These are phyloP conservation scores for Acanthamoeba divionensis DNA, from an alignment of 208 protist genomes.

Conservation along the genomic window DNA sequence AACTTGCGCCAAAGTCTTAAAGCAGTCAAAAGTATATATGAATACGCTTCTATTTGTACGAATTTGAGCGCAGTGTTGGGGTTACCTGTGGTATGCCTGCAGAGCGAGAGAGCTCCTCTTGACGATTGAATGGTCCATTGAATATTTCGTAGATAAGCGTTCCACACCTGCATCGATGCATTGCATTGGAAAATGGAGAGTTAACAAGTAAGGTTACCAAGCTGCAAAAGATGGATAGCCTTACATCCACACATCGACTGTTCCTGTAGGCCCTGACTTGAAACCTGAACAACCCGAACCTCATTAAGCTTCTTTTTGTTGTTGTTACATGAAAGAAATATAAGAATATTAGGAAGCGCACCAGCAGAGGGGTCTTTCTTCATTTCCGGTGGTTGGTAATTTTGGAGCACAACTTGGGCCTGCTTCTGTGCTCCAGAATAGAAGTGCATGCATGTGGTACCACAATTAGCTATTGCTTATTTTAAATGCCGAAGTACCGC, in stretches of 20 bases:
- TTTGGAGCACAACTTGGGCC: slow-evolving; percentile 23
- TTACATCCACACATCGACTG: slow-evolving; percentile 61
- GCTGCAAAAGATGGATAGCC: too few species aligned
- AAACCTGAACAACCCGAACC: too few species aligned
- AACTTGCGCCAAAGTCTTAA: background rate
- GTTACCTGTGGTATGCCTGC: background rate
- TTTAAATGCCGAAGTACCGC: too few species aligned
- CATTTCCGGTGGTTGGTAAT: slow-evolving; percentile 61
- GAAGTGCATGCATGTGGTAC: too few species aligned
- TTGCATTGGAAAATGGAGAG: slow-evolving; percentile 47
- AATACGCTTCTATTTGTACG: background rate
- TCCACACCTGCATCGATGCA: slow-evolving; percentile 31
- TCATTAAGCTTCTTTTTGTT: too few species aligned
- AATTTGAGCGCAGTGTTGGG: background rate
- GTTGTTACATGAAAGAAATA: too few species aligned
- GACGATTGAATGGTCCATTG: slow-evolving; percentile 37
- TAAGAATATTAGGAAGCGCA: background rate
- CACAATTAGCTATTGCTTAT: too few species aligned
- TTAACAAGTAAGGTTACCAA: slow-evolving; percentile 59
- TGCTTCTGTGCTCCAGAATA: background rate
- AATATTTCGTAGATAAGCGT: slow-evolving; percentile 49
- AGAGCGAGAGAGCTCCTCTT: background rate
- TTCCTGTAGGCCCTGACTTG: background rate
- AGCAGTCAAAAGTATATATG: background rate
- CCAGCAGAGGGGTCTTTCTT: background rate